phyloP scores from a whole-genome alignment of 345 rosid genomes.

The Kandelia obovata region DNA sequence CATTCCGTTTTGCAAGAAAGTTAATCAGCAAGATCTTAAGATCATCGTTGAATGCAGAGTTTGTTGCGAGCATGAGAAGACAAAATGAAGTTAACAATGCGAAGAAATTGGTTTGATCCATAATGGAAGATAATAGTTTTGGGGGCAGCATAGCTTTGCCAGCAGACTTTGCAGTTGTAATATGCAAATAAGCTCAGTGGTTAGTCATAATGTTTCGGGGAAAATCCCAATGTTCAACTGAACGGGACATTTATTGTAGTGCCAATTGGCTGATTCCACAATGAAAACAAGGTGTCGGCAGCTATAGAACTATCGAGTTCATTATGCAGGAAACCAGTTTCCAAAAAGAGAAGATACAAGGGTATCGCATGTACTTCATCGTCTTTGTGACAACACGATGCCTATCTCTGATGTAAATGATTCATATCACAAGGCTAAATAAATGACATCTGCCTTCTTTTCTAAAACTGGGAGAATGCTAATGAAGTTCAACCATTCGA shows the following conservation, averaged over 20 bases:
- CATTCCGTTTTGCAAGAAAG: constrained; percentile 31
- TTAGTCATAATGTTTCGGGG: constrained; percentile 21
- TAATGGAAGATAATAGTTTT: constrained; percentile 15
- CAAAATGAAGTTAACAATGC: constrained; percentile 21
- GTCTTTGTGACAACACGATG: neutral
- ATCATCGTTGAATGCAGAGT: constrained; percentile 25
- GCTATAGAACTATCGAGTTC: neutral
- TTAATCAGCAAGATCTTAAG: constrained; percentile 20
- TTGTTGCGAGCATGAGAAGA: constrained; percentile 15
- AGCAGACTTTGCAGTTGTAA: neutral
- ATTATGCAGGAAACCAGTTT: constrained; percentile 9
- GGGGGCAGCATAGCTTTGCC: constrained; percentile 12
- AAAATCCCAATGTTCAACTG: constrained; percentile 27
- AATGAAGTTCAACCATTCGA: too few relatives aligned
- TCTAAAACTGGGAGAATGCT: too few relatives aligned
- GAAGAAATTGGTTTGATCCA: constrained; percentile 22
- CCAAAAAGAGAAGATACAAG: constrained; percentile 3
- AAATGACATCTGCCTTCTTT: too few relatives aligned
- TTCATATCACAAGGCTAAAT: too few relatives aligned
- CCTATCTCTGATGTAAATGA: too few relatives aligned
- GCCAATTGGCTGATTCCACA: constrained; percentile 32
- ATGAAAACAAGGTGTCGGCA: constrained; percentile 32
- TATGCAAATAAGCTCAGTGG: constrained; percentile 1
- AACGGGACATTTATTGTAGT: constrained; percentile 5
- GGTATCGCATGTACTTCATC: too few relatives aligned